Evolutionary conservation across 1,284 basidiomycete species (phyloP), one percentile per base, ranked within the genome.

Genomic region (Taiwanofungus camphoratus): DNA sequence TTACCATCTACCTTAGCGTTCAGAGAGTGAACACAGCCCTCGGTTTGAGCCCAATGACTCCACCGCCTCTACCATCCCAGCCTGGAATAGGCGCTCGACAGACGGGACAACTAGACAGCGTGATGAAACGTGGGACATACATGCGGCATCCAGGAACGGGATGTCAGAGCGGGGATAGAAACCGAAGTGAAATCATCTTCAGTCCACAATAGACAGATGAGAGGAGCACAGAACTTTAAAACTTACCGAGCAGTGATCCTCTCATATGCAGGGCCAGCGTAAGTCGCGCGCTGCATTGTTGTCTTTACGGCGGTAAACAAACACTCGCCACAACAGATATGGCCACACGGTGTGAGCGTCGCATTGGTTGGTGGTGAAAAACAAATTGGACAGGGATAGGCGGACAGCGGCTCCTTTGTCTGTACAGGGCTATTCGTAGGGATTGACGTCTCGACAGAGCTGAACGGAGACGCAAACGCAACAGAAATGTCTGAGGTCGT

Each of bases 341-440:
- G 86, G 0, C 86, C 86, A 51, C 86, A 89, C 0, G 82, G 84
- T 0, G 84, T 87, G 41, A 88, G 61, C 0, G 83, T 85, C 16
- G 87, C 82, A 48, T 84, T 79, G 0, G 74, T 77, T 1, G 86
- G 86, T 1, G 82, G 72, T 27, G 70, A 78, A 67, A 87, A 86
- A 57, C 87, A 89, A 47, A 89, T 82, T 4, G 86, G 86, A 55
- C 87, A 88, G 0, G 72, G 73, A 54, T 86, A 87, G 2, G 71
- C 63, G 1, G 80, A 70, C 13, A 88, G 70, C 0, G 72, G 76
- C 39, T 84, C 77, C 2, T 52, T 23, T 15, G 11, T 22, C 7
- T 13, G 12, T 6, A 19, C 39, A 22, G 29, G 9, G 20, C n/a
- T 9, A 11, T 31, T 15, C 16, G 30, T 9, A 29, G 26, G 26